Percentiles rank a stretch among this genome's conserved stretches.
These are phyloP conservation scores for Aspergillus fructus DNA, from an alignment of 2,329 filamentous ascomycete species.

Conservation along the genomic window DNA sequence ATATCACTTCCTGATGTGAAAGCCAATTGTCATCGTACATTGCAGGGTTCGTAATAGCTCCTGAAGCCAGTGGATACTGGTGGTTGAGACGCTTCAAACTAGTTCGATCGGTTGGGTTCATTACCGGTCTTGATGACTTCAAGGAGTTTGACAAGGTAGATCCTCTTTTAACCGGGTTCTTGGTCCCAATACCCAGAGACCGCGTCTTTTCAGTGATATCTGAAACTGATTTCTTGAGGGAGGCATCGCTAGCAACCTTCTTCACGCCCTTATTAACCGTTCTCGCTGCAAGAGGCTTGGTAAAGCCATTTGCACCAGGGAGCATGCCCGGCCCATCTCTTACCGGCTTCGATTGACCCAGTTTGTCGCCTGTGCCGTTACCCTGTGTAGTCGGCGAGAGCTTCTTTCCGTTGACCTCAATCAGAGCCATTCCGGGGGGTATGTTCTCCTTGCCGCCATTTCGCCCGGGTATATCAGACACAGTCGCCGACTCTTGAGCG, in stretches of 20 bases:
- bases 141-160: conserved; percentile 15
- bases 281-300: conserved; percentile 9
- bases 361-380: conserved; percentile 17
- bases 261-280: conserved; percentile 6
- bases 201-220: background rate
- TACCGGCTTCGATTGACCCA: conserved; percentile 23
- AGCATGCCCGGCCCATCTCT: background rate
- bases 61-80: conserved; percentile 53
- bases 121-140: conserved; percentile 22
- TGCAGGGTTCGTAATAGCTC: conserved; percentile 56
- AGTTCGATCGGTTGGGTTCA: conserved; percentile 33
- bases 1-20: conserved; percentile 59
- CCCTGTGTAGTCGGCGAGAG: conserved; percentile 12
- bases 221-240: conserved; percentile 1
- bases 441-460: conserved; percentile 64
- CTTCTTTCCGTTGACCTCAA: conserved; percentile 20
- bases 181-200: background rate
- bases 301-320: background rate
- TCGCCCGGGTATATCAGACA: conserved; percentile 51
- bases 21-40: conserved; percentile 66
- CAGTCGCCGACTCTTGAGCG: conserved; percentile 42
- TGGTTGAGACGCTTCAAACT: conserved; percentile 22
- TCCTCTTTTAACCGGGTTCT: background rate
- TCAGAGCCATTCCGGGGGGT: conserved; percentile 46
- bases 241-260: conserved; percentile 17